Evolutionary conservation across 2,329 filamentous ascomycete species (phyloP), one percentile per base, ranked within the genome.

Genomic region (Tolypocladium guangdongense): DNA sequence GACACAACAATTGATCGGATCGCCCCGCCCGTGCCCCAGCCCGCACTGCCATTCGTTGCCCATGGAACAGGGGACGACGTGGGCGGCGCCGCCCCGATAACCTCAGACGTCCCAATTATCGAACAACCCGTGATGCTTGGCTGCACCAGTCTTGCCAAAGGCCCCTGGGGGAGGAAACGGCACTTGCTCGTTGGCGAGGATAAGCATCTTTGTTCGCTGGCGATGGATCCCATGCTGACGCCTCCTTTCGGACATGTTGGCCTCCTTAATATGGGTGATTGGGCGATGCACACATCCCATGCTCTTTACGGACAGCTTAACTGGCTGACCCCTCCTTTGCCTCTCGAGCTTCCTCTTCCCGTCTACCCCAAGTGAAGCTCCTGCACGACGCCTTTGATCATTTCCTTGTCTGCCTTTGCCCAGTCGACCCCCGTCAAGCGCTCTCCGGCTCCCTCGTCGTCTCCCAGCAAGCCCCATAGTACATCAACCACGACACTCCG

Each of bases 401-500:
- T 64, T 7, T 58, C 60, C 64, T 77, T 80, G 30, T 73, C 72
- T n/a, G 77, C 80, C 54, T 67, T 72, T 20, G 74, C 74, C 80
- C 81, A 86, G 60, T 85, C 80, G 14, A 80, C 69, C 6, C 80
- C 71, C 62, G 76, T 74, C 57, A 83, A 62, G 52, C 59, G 64
- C 53, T 66, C 60, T 20, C 60, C 66, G 58, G 57, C 50, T 62
- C 60, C 16, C 59, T 63, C 65, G 7, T 59, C 57, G 33, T 65
- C 64, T 8, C 63, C 64, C 33, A 71, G 58, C 53, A 78, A 59
- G 20, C 65, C 70, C 79, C 78, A 86, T 36, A 86, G 64, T 66
- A 82, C 80, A 59, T 86, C 83, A 5, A 82, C 75, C 18, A 81
- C 82, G 47, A 74, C 66, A 56, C 69, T 78, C 56, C 84, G 71